Evolutionary conservation across 257 asterid genomes (phyloP).

Genomic region (Capsicum baccatum): DNA sequence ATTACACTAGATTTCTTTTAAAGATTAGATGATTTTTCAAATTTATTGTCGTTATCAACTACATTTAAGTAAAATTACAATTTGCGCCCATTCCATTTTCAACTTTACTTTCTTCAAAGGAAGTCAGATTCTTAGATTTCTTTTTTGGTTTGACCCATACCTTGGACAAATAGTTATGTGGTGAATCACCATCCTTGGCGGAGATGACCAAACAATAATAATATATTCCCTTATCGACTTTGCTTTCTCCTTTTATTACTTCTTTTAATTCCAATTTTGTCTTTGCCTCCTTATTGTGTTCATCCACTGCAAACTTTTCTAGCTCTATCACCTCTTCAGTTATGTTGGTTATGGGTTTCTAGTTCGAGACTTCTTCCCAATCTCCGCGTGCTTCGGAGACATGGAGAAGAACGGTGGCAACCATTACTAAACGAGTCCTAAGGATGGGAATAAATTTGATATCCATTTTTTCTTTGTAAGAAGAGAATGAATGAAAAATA

Average conservation of each 20-base stretch:
- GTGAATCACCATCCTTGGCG: not conserved
- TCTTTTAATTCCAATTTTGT: not conserved
- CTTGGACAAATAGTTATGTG: not conserved
- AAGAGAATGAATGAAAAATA: not conserved
- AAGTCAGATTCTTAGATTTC: not conserved
- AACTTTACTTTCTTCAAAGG: not conserved
- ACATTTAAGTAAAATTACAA: not conserved
- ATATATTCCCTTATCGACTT: not conserved
- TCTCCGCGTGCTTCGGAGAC: not conserved
- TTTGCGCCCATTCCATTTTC: rapidly evolving
- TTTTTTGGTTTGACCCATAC: not conserved
- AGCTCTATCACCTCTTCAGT: not conserved
- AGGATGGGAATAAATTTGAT: not conserved
- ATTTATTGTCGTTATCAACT: not conserved
- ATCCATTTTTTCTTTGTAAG: not conserved
- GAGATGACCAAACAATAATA: not conserved
- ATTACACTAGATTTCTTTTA: not conserved
- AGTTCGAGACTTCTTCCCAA: not conserved
- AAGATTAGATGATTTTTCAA: not conserved
- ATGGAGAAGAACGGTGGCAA: not conserved
- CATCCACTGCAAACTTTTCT: not conserved
- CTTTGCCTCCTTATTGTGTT: not conserved
- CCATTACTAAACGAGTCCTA: not conserved
- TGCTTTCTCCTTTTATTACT: not conserved
- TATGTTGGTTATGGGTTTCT: not conserved